phyloP scores from a whole-genome alignment of 2,329 filamentous ascomycete genomes.

The Cadophora sp. region DNA sequence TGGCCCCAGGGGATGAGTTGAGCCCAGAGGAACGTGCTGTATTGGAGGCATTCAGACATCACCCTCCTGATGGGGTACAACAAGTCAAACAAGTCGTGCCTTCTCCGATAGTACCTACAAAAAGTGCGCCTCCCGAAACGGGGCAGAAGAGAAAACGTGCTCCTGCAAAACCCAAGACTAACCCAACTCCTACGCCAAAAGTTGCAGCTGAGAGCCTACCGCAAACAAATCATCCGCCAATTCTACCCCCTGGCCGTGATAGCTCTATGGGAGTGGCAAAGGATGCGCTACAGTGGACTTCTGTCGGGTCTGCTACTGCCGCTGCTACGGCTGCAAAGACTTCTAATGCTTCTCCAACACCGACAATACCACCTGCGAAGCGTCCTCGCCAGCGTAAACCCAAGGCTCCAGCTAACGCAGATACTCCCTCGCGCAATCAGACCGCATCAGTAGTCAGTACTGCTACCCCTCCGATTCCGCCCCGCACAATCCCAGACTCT shows the following conservation, averaged over 20 bases:
- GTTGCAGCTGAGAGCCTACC: constrained; percentile 21
- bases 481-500: constrained; percentile 42
- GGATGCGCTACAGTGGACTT: constrained; percentile 39
- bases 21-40: constrained; percentile 44
- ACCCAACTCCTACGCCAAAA: constrained; percentile 21
- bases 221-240: constrained; percentile 22
- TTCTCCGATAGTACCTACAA: constrained; percentile 32
- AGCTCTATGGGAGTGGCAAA: constrained; percentile 31
- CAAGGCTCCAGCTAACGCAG: constrained; percentile 40
- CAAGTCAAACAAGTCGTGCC: constrained; percentile 33
- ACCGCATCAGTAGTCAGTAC: constrained; percentile 39
- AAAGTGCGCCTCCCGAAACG: constrained; percentile 29
- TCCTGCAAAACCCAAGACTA: constrained; percentile 38
- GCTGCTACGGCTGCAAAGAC: neutral
- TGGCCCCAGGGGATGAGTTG: constrained; percentile 36
- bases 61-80: constrained; percentile 31
- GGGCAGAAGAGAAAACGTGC: constrained; percentile 39
- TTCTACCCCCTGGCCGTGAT: constrained; percentile 28
- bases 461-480: constrained; percentile 39
- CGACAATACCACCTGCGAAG: constrained; percentile 45
- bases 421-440: constrained; percentile 38
- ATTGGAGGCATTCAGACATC: constrained; percentile 42
- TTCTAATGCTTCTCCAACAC: constrained; percentile 21
- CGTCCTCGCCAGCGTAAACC: constrained; percentile 49
- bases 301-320: constrained; percentile 29